Evolutionary conservation across 2,329 filamentous ascomycete species (phyloP).

Genomic region (Phyllosticta paracitricarpa): DNA sequence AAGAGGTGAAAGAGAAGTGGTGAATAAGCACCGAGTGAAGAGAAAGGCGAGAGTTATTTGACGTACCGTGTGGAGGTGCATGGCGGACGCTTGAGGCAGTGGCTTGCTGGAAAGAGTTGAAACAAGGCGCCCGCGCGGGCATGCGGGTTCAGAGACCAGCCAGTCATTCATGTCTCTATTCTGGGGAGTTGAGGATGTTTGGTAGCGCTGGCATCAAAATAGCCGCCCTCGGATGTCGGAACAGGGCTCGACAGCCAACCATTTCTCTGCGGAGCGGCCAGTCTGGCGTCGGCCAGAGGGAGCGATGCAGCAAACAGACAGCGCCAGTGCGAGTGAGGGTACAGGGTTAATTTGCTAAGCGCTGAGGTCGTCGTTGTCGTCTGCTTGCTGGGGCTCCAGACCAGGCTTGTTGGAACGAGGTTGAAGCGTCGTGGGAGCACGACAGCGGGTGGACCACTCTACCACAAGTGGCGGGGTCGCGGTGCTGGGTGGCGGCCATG

Average conservation of each 20-base stretch:
- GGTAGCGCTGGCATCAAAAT: conserved; percentile 24
- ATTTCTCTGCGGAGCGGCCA: conserved; percentile 23
- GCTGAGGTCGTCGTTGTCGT: neutral
- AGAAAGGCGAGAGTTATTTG: conserved; percentile 11
- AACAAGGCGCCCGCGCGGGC: conserved; percentile 27
- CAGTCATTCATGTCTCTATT: conserved; percentile 34
- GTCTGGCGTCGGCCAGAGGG: conserved; percentile 27
- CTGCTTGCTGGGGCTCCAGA: neutral
- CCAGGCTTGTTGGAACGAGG: neutral
- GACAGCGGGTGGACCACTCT: neutral
- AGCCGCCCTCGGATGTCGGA: conserved; percentile 27
- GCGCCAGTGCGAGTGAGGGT: conserved; percentile 9
- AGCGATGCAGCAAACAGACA: conserved; percentile 19
- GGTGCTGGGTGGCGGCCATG: conserved; percentile 15
- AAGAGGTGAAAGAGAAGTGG: conserved; percentile 19
- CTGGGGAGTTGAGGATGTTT: conserved; percentile 24
- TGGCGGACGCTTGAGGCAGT: conserved; percentile 23
- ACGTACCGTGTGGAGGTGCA: conserved; percentile 32
- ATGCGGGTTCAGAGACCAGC: conserved; percentile 32
- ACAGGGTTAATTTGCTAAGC: neutral
- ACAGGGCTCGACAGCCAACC: conserved; percentile 28
- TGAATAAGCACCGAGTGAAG: conserved; percentile 9
- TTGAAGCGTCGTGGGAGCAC: neutral
- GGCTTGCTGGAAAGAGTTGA: conserved; percentile 27
- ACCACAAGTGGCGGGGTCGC: conserved; percentile 14